phyloP scores from a whole-genome alignment of 2,329 filamentous ascomycete genomes.

The Leptosphaerulina australis region DNA sequence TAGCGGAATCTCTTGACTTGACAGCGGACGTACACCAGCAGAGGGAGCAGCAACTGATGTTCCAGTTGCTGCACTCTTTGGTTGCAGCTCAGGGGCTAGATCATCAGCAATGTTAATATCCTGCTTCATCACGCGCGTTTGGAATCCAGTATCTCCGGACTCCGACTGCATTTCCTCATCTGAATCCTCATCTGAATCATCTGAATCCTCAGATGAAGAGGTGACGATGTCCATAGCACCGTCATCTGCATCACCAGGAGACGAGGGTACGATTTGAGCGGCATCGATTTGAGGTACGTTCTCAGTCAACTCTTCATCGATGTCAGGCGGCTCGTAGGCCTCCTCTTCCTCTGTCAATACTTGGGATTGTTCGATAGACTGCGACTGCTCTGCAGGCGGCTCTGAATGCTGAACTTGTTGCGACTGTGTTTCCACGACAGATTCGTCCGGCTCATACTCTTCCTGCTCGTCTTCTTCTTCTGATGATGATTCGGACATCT shows the following conservation, averaged over 20 bases:
- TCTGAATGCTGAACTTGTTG: slow-evolving; percentile 13
- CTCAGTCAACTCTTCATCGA: slow-evolving; percentile 29
- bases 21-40: slow-evolving; percentile 31
- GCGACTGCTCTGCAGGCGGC: slow-evolving; percentile 12
- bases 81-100: slow-evolving; percentile 50
- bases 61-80: slow-evolving; percentile 11
- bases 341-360: slow-evolving; percentile 36
- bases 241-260: slow-evolving; percentile 32
- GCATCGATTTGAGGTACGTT: neutral
- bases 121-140: slow-evolving; percentile 7
- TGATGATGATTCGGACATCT: slow-evolving; percentile 42
- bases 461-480: slow-evolving; percentile 38
- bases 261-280: neutral
- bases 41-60: slow-evolving; percentile 12
- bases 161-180: slow-evolving; percentile 26
- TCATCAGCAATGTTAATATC: slow-evolving; percentile 43
- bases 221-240: slow-evolving; percentile 46
- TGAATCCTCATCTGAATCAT: slow-evolving; percentile 30
- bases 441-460: slow-evolving; percentile 44
- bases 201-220: slow-evolving; percentile 37
- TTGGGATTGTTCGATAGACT: slow-evolving; percentile 19
- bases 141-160: slow-evolving; percentile 14
- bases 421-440: neutral
- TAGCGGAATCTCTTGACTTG: slow-evolving; percentile 17
- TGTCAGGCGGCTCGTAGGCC: slow-evolving; percentile 42